These are phyloP conservation scores for Suillus luteus DNA, from an alignment of 768 basidiomycete genomes.

Conservation along the genomic window DNA sequence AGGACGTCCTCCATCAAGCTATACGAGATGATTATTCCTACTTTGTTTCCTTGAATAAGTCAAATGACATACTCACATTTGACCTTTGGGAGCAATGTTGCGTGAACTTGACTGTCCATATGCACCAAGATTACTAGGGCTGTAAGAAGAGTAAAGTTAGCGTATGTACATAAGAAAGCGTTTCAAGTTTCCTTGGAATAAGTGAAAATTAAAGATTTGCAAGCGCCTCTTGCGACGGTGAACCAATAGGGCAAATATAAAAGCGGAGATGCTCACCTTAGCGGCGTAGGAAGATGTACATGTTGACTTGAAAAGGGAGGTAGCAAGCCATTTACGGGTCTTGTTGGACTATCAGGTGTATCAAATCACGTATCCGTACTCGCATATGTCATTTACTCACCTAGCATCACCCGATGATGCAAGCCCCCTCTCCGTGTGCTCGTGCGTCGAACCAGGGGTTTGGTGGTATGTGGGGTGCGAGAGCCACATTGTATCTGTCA, in stretches of 20 bases:
- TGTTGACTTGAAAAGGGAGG: slow-evolving; percentile 19
- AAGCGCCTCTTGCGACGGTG: not conserved
- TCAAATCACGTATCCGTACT: not conserved
- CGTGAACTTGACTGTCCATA: slow-evolving; percentile 28
- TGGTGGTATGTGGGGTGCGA: not conserved
- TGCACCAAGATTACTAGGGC: slow-evolving; percentile 36
- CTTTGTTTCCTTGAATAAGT: not conserved
- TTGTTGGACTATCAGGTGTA: slow-evolving; percentile 7
- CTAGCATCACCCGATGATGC: not conserved
- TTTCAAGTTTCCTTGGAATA: not conserved
- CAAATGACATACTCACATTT: slow-evolving; percentile 21
- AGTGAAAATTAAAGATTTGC: not conserved
- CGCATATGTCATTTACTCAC: not conserved
- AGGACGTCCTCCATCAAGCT: slow-evolving; percentile 14
- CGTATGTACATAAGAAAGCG: not conserved
- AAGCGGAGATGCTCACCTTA: slow-evolving; percentile 25
- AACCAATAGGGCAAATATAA: slow-evolving; percentile 2
- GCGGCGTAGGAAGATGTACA: slow-evolving; percentile 33
- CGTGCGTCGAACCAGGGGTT: slow-evolving; percentile 1
- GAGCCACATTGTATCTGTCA: not conserved
- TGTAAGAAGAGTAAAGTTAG: slow-evolving; percentile 23
- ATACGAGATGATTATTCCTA: not conserved
- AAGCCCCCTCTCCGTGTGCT: not conserved
- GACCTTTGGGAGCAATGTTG: slow-evolving; percentile 15
- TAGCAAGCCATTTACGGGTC: slow-evolving; percentile 3